Evolutionary conservation across 176 grass and related monocot species (phyloP), one percentile per base, ranked within the genome.

Genomic region (Thinopyrum elongatum): DNA sequence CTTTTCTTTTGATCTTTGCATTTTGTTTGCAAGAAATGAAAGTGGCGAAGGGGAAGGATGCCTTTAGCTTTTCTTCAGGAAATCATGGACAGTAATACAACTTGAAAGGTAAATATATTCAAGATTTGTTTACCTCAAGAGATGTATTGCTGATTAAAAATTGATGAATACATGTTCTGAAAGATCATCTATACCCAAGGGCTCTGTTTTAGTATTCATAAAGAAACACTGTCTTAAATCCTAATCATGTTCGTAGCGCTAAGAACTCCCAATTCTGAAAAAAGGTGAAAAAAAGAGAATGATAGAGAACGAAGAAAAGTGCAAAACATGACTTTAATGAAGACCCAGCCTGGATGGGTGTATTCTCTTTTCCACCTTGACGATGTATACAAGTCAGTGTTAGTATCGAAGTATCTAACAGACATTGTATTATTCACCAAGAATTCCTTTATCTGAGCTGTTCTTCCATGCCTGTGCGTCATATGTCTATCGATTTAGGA

Each of bases 21-120:
- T 94, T 98, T 95, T 95, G 86, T 97, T 97, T 97, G 95, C 95
- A 97, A 95, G 95, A 97, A 87, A 91, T 29, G 30, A 86, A 91
- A 92, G 90, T 89, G 87, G 87, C 67, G 88, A 90, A 90, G 90
- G 70, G 91, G 79, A 82, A 84, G 86, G 92, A 87, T 91, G 84
- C 84, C 69, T 84, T 89, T 91, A 89, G 29, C 80, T 84, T 87
- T 91, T 86, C 81, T 30, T 46, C 80, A 60, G 65, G 89, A 90
- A 91, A 89, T 86, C 82, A 89, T 77, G 86, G 89, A 67, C 75
- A 77, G 70, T 86, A 83, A 81, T 81, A 83, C 86, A 81, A 67
- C 67, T 77, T 79, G 80, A 63, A 91, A 91, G 89, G 89, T 91
- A 91, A 83, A 88, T 89, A 89, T 80, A 84, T 74, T 78, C 41